A percentile compares a stretch with the other conserved stretches of the same genome.
Evolutionary conservation across 2,329 filamentous ascomycete species (phyloP).

Genomic region (Aplosporella prunicola): DNA sequence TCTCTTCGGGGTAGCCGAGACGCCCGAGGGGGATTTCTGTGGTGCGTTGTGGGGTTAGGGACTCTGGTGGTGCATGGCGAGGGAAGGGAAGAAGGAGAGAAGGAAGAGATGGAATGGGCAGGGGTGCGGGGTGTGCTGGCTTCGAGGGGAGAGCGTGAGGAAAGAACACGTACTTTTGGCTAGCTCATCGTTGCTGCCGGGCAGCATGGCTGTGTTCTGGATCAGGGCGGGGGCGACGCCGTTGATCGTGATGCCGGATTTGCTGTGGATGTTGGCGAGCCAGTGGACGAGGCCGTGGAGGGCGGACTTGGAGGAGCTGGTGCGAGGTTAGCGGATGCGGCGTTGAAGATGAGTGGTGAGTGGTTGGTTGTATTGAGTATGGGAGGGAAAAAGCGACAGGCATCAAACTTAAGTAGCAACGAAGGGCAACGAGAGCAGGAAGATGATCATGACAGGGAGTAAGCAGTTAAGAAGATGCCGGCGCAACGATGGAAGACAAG

Average conservation of each 20-base stretch:
- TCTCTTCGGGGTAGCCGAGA: slow-evolving; percentile 36
- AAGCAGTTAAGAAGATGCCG: too few relatives aligned
- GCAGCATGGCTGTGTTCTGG: slow-evolving; percentile 37
- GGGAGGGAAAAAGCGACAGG: too few relatives aligned
- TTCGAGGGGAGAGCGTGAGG: too few relatives aligned
- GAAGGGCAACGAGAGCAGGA: too few relatives aligned
- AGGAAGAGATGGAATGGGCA: background rate
- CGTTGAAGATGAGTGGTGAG: too few relatives aligned
- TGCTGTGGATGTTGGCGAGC: slow-evolving; percentile 33
- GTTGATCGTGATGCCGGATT: slow-evolving; percentile 39
- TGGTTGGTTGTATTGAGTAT: too few relatives aligned
- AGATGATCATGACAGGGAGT: too few relatives aligned
- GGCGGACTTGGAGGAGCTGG: slow-evolving; percentile 31
- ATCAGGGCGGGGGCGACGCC: slow-evolving; percentile 41
- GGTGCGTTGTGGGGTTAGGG: too few relatives aligned
- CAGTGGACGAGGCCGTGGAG: slow-evolving; percentile 40
- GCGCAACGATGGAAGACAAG: background rate
- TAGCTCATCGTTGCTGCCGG: slow-evolving; percentile 25
- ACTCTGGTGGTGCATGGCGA: too few relatives aligned
- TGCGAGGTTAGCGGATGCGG: too few relatives aligned
- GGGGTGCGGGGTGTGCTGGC: background rate
- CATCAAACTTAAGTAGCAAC: too few relatives aligned
- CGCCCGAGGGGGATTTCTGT: slow-evolving; percentile 36
- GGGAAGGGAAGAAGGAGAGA: background rate
- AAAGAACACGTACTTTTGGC: slow-evolving; percentile 25